Evolutionary conservation across 345 rosid genomes (phyloP).

Genomic region (Citrus reticulata): DNA sequence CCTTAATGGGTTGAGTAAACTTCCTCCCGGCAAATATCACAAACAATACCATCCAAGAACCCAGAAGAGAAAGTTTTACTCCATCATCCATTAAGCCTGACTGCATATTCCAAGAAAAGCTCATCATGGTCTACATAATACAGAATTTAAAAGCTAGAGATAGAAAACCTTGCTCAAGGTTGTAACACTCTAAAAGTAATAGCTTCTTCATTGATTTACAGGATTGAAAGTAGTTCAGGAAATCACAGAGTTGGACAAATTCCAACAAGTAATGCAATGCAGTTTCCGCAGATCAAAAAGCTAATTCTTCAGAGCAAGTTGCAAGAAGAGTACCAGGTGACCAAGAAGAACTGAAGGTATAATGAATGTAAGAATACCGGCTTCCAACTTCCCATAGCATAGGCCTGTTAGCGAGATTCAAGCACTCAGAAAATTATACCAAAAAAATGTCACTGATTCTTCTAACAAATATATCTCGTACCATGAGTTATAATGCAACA

Average conservation of each 20-base stretch:
- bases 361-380: conserved; percentile 78
- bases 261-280: background rate
- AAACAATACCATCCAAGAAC: conserved; percentile 80
- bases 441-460: background rate
- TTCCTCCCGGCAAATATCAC: conserved; percentile 87
- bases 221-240: background rate
- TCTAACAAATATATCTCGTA: background rate
- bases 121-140: background rate
- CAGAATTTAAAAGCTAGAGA: background rate
- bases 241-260: background rate
- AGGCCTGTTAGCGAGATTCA: conserved; percentile 50
- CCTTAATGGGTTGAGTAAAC: conserved; percentile 93
- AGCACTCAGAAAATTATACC: background rate
- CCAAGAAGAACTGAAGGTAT: conserved; percentile 86
- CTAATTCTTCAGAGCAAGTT: background rate
- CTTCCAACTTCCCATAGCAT: conserved; percentile 96
- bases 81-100: conserved; percentile 77
- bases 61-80: conserved; percentile 60
- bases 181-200: background rate
- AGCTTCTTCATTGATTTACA: too few species aligned
- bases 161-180: background rate
- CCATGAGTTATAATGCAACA: background rate
- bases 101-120: conserved; percentile 37
- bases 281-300: background rate
- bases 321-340: conserved; percentile 58